Percentiles rank a stretch among this genome's conserved stretches.
These are phyloP conservation scores for Whalleya microplaca DNA, from an alignment of 2,329 filamentous ascomycete genomes.

Conservation along the genomic window DNA sequence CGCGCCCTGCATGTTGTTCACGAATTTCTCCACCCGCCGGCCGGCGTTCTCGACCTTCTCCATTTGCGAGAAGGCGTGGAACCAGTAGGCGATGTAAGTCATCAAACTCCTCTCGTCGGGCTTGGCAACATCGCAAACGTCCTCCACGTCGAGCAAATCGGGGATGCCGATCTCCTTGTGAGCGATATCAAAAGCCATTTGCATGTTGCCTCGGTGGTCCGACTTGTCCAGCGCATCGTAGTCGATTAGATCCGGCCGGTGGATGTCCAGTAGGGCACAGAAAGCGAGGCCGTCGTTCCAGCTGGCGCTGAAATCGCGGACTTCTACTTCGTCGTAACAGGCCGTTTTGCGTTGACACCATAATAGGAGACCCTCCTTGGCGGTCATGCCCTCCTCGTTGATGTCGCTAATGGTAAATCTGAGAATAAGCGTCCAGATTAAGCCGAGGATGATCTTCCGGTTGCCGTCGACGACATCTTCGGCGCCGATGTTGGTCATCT, in stretches of 20 bases:
- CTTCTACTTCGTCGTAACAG: conserved; percentile 96
- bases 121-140: conserved; percentile 94
- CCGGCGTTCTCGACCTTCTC: conserved; percentile 98
- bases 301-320: conserved; percentile 90
- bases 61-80: conserved; percentile 99
- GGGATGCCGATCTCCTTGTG: conserved; percentile 96
- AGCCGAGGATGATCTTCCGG: conserved; percentile 91
- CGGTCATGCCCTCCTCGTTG: conserved; percentile 96
- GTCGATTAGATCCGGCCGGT: conserved; percentile 95
- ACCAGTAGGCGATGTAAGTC: conserved; percentile 99
- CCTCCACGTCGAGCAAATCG: conserved; percentile 92
- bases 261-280: conserved; percentile 94
- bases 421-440: conserved; percentile 98
- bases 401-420: conserved; percentile 99
- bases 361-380: conserved; percentile 89
- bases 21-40: conserved; percentile 94
- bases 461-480: conserved; percentile 99
- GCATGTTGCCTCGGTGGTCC: conserved; percentile 96
- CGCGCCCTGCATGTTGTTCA: conserved; percentile 97
- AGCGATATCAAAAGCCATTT: conserved; percentile 95
- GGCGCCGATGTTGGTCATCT: conserved; percentile 97
- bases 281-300: conserved; percentile 99
- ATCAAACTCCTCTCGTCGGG: conserved; percentile 96
- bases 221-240: conserved; percentile 93
- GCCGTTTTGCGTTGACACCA: conserved; percentile 99